A percentile compares a stretch with the other conserved stretches of the same genome.
These are phyloP conservation scores for Aspergillus amoenus DNA, from an alignment of 2,329 filamentous ascomycete species.

Conservation along the genomic window DNA sequence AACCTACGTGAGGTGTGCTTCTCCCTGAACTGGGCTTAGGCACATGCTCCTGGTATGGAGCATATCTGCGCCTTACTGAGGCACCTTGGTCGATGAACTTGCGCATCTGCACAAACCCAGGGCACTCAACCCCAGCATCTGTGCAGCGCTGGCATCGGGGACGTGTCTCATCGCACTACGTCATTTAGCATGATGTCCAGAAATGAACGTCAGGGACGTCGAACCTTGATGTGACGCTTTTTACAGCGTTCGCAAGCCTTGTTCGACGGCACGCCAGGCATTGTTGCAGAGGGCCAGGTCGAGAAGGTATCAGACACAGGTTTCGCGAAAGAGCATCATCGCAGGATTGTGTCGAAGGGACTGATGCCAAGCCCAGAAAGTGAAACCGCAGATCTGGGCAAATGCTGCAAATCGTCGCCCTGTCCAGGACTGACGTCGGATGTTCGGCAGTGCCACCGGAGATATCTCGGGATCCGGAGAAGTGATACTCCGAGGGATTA, in stretches of 20 bases:
- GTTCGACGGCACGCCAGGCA: constrained; percentile 42
- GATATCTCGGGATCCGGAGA: neutral
- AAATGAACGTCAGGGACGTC: neutral
- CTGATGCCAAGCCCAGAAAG: neutral
- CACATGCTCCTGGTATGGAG: constrained; percentile 34
- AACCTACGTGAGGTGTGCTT: constrained; percentile 8
- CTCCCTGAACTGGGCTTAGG: neutral
- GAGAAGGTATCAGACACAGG: neutral
- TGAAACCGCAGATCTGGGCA: neutral
- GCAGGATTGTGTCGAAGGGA: neutral
- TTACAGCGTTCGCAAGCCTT: constrained; percentile 42
- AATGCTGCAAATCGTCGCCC: too few relatives aligned
- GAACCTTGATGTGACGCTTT: constrained; percentile 40
- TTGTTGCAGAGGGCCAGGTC: constrained; percentile 15
- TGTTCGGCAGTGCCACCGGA: neutral
- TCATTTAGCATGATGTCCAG: neutral
- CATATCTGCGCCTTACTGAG: constrained; percentile 40
- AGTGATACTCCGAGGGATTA: neutral
- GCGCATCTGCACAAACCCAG: constrained; percentile 44
- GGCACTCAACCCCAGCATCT: constrained; percentile 39
- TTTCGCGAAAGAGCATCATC: neutral
- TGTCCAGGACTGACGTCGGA: neutral
- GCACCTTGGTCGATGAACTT: constrained; percentile 46
- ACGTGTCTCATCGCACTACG: constrained; percentile 42
- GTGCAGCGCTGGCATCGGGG: constrained; percentile 40